Conservation (phyloP, 495 filamentous ascomycete genomes). For the Aspergillus biplanus region DNA sequence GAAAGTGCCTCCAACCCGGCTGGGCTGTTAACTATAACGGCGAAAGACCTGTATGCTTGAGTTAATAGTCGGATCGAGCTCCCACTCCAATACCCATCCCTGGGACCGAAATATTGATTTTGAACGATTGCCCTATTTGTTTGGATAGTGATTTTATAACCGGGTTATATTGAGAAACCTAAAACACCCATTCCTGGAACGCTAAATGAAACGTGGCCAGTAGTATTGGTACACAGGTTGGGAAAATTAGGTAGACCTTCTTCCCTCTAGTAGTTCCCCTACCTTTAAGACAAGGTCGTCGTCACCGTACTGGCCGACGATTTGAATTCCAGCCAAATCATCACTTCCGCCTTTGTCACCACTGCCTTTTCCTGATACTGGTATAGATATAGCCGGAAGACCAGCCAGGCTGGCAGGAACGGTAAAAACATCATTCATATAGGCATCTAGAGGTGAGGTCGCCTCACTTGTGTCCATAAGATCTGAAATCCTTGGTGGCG, state of each 20-base stretch:
- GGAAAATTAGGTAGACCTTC: not conserved
- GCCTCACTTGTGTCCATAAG: constrained; percentile 38
- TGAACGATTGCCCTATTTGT: too few relatives aligned
- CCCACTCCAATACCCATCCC: too few relatives aligned
- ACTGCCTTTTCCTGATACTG: constrained; percentile 49
- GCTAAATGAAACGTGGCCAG: not conserved
- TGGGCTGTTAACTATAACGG: too few relatives aligned
- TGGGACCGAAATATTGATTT: too few relatives aligned
- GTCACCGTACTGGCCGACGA: constrained; percentile 90
- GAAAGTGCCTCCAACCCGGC: too few relatives aligned
- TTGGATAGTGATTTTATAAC: too few relatives aligned
- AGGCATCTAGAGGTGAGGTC: constrained; percentile 57
- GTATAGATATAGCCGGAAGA: constrained; percentile 85
- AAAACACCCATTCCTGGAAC: not conserved
- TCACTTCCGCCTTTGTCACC: constrained; percentile 31
- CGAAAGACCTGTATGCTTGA: too few relatives aligned
- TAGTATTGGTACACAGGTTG: not conserved
- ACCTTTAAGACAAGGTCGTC: constrained; percentile 62
- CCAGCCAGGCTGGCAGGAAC: constrained; percentile 94
- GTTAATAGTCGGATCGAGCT: too few relatives aligned
- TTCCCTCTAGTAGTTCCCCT: constrained; percentile 41
- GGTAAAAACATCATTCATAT: constrained; percentile 93
- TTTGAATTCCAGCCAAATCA: constrained; percentile 72
- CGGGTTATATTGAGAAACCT: not conserved
- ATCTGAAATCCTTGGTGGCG: constrained; percentile 67